A percentile compares a stretch with the other conserved stretches of the same genome.
Conservation (phyloP, 129 eudicot genomes). For the Sambucus nigra region DNA sequence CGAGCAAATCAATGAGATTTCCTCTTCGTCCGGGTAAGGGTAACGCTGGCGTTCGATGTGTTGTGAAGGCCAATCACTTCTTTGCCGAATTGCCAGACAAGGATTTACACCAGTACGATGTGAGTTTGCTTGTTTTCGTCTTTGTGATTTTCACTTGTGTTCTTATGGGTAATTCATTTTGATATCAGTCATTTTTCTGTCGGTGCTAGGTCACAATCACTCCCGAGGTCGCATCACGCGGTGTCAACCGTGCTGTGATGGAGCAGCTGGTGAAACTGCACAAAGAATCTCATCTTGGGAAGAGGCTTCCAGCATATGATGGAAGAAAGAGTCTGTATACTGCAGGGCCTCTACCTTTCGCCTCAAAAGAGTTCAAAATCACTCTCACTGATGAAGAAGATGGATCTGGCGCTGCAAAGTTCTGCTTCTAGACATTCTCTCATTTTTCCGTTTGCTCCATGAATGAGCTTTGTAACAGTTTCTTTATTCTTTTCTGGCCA, state of each 20-base stretch:
- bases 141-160: neutral
- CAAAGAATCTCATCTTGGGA: slow-evolving; percentile 77
- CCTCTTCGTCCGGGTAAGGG: slow-evolving; percentile 93
- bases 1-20: slow-evolving; percentile 74
- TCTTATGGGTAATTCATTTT: neutral
- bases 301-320: slow-evolving; percentile 90
- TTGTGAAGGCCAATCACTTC: slow-evolving; percentile 93
- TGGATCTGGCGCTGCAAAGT: slow-evolving; percentile 71
- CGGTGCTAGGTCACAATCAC: slow-evolving; percentile 60
- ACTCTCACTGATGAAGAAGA: slow-evolving; percentile 77
- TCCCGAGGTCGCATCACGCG: slow-evolving; percentile 94
- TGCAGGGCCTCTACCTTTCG: slow-evolving; percentile 90
- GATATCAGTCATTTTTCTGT: neutral
- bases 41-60: slow-evolving; percentile 44
- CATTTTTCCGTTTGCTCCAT: neutral
- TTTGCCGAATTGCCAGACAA: slow-evolving; percentile 87
- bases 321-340: slow-evolving; percentile 95
- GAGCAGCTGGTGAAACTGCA: slow-evolving; percentile 60
- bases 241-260: slow-evolving; percentile 94
- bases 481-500: no score
- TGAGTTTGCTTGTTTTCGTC: slow-evolving; percentile 17
- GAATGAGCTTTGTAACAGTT: neutral
- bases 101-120: slow-evolving; percentile 94
- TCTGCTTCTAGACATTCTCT: neutral
- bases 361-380: slow-evolving; percentile 61